Evolutionary conservation across 768 basidiomycete genomes (phyloP), one percentile per base, ranked within the genome.

Genomic region (Cytidiella melzeri): DNA sequence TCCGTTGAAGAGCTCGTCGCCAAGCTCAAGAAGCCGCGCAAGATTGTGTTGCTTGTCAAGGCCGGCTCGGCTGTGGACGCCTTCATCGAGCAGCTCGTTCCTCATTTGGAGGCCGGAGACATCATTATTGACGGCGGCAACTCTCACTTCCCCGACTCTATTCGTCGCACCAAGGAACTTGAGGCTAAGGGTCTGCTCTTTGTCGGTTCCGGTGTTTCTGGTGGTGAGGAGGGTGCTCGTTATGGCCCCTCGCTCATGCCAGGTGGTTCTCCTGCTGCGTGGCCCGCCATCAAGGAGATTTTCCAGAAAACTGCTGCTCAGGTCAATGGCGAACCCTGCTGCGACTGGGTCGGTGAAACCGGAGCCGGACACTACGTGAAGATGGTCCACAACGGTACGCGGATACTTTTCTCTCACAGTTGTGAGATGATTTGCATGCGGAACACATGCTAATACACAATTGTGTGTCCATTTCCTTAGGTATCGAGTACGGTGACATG

Each of bases 401-500:
- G 37, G 41, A 23, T 34, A 26, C n/a, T n/a, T n/a, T n/a, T n/a
- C 30, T 21, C 13, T 40, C 47, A 18, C 43, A 50, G 24, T 27
- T 47, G n/a, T 55, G 50, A 40, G 43, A 48, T 41, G n/a, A n/a
- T 30, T 19, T 25, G 45, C 19, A 24, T 43, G 28, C 5, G 44
- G 25, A 18, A n/a, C 21, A 50, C 41, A 18, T 28, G 12, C 48
- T 26, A 34, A 48, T 6, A 48, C 41, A 21, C 43, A 49, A n/a
- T n/a, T n/a, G n/a, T n/a, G n/a, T n/a, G n/a, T 46, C 25, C 28
- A 21, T 55, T 1, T 27, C 23, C 37, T 27, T 57, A 94, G 95
- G 95, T 75, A 99, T 99, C 69, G 96, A 99, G 70, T 97, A 97
- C 65, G 94, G 91, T 61, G 96, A 99, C 73, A 99, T 99, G 96